These are phyloP conservation scores for Talaromyces sp. DNA, from an alignment of 2,329 filamentous ascomycete genomes.

Conservation along the genomic window DNA sequence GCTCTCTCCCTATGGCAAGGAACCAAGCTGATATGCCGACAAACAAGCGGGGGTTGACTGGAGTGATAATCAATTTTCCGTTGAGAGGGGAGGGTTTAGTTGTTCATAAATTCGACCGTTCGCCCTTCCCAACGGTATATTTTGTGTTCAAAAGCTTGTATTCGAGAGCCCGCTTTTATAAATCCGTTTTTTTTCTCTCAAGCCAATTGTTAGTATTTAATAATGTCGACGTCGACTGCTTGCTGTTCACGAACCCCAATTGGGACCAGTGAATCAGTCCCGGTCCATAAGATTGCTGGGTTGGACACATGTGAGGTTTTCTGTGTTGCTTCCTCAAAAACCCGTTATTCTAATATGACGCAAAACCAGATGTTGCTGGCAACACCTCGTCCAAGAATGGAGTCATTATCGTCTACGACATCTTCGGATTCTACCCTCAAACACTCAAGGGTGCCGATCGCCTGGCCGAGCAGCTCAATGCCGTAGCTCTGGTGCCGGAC, in stretches of 20 bases:
- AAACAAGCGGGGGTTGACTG: not conserved
- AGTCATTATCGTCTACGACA: slow-evolving; percentile 61
- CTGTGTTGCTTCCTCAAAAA: not conserved
- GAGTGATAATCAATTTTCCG: not conserved
- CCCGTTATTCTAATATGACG: not conserved
- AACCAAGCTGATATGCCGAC: not conserved
- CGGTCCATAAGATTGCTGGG: slow-evolving; percentile 14
- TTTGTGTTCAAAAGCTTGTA: not conserved
- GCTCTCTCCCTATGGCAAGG: not conserved
- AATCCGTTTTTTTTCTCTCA: not conserved
- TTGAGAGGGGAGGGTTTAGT: not conserved
- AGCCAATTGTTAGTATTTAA: not conserved
- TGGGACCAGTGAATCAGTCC: slow-evolving; percentile 11
- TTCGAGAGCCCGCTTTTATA: not conserved
- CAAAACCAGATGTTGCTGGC: slow-evolving; percentile 33
- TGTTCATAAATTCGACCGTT: not conserved
- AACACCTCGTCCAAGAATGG: slow-evolving; percentile 51
- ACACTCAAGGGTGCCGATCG: slow-evolving; percentile 65
- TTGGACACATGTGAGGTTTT: slow-evolving; percentile 15
- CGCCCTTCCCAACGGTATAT: not conserved
- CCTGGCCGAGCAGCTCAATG: slow-evolving; percentile 33
- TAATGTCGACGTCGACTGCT: slow-evolving; percentile 9
- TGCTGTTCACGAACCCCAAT: slow-evolving; percentile 15
- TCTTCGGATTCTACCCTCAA: slow-evolving; percentile 63
- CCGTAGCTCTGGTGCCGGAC: slow-evolving; percentile 40